These are phyloP conservation scores for Aschersonia sp. DNA, from an alignment of 2,329 filamentous ascomycete species.

Conservation along the genomic window DNA sequence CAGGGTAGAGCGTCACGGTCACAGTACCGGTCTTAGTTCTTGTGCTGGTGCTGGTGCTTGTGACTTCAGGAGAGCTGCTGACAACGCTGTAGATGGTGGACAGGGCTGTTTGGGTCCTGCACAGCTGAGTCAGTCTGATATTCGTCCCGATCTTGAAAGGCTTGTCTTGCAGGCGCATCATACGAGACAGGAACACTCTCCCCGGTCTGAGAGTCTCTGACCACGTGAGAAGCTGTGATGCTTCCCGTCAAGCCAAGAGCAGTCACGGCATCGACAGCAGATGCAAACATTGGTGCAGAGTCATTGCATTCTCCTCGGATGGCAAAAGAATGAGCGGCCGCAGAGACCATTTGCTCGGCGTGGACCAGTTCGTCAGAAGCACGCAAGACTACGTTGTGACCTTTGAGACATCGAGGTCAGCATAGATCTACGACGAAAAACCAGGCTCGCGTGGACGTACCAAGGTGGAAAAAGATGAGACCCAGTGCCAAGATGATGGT, in stretches of 20 bases:
- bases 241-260: conserved; percentile 4
- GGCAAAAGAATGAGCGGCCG: conserved; percentile 9
- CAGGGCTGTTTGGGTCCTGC: conserved; percentile 18
- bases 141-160: neutral
- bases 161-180: conserved; percentile 5
- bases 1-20: conserved; percentile 8
- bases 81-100: conserved; percentile 17
- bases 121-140: neutral
- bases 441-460: neutral
- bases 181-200: conserved; percentile 20
- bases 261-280: conserved; percentile 5
- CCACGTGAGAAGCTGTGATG: conserved; percentile 4
- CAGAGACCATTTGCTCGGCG: conserved; percentile 7
- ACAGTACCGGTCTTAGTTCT: conserved; percentile 9
- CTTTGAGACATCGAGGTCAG: neutral
- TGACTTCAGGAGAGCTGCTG: neutral
- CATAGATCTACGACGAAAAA: neutral
- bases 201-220: conserved; percentile 3
- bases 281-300: conserved; percentile 2
- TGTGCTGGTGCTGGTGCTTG: conserved; percentile 4
- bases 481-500: neutral
- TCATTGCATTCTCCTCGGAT: conserved; percentile 9
- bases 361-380: conserved; percentile 6
- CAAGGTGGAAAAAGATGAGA: conserved; percentile 1
- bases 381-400: conserved; percentile 1